A percentile compares a stretch with the other conserved stretches of the same genome.
phyloP scores from a whole-genome alignment of 2,329 filamentous ascomycete genomes.

The Arthroderma sp. region DNA sequence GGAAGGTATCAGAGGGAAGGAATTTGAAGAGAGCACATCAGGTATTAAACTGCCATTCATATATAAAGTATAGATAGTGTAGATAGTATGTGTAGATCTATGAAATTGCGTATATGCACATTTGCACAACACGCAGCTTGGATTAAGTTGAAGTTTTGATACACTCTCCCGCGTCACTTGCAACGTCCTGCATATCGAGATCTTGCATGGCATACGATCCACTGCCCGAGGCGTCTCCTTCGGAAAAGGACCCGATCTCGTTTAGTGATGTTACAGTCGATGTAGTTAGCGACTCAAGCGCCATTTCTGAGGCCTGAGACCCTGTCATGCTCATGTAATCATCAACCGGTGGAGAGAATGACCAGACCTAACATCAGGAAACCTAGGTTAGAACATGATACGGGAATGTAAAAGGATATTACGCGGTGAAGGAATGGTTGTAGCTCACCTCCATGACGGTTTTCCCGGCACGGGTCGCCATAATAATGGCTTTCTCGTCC shows the following conservation, averaged over 20 bases:
- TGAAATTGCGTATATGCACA: too few species aligned
- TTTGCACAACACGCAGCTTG: too few species aligned
- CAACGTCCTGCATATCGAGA: conserved; percentile 7
- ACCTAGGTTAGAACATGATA: neutral
- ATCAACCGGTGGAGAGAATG: conserved; percentile 77
- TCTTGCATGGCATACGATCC: conserved; percentile 7
- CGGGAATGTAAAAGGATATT: neutral
- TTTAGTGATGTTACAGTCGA: neutral
- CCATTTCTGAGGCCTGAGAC: conserved; percentile 1
- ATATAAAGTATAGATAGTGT: too few species aligned
- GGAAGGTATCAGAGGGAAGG: too few species aligned
- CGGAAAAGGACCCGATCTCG: neutral
- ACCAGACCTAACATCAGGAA: conserved; percentile 60
- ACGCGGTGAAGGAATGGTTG: neutral
- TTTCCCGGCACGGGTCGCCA: conserved; percentile 70
- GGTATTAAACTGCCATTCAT: too few species aligned
- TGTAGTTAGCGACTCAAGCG: conserved; percentile 1
- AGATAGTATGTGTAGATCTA: too few species aligned
- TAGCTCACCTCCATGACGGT: conserved; percentile 84
- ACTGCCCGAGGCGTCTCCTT: neutral
- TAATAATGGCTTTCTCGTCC: conserved; percentile 93
- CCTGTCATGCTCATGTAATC: conserved; percentile 14
- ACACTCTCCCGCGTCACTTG: neutral
- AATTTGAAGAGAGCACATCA: too few species aligned
- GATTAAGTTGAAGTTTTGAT: neutral